Base-by-base conservation (phyloP, 176 grass and related monocot species). In the Triticum urartu region DNA sequence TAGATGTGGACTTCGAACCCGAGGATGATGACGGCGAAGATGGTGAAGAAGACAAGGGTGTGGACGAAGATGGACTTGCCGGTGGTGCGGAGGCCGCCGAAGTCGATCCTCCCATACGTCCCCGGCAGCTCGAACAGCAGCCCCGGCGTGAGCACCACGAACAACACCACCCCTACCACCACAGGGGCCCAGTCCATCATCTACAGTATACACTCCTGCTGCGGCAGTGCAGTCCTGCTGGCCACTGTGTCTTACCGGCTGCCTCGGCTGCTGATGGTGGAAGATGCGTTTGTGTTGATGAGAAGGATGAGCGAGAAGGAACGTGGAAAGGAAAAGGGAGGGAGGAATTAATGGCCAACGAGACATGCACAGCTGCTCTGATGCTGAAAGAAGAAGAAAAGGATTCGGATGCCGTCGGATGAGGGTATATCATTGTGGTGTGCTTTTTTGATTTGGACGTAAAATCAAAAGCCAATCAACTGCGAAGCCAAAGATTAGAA, bases 171-270 rank as follows among this genome's bases (percentile, higher is more conserved):
- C 0, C 94, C 94, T 45, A 97, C 89, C 28, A 96, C 79, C 79
- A 96, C 79, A 47, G 91, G 89, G 71, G 88, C 91, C 92, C 92
- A 97, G 74, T 97, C 94, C 47, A 87, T 50, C 94, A 97, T 95
- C 68, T 48, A 1, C 6, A 50, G 36, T 39, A 6, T 20, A 48
- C 47, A 48, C 47, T 14, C 47, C 4, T 48, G 47, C 47, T 48
- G 4, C 47, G 47, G 11, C 11, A 48, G 47, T 14, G 13, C 13
- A 48, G 50, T 22, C 52, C 52, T 61, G 33, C 34, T 6, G 56
- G 58, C 34, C 58, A 17, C 12, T 62, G 9, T 24, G 47, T 47
- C 45, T 47, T 48, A 48, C 47, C 42, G 42, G 42, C 42, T 11
- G 11, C 43, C 43, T 47, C 47, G 4, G 47, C 47, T 15, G 47